Evolutionary conservation across 352 stramenopile genomes (phyloP), one percentile per base, ranked within the genome.

Genomic region (Phytophthora litchii): DNA sequence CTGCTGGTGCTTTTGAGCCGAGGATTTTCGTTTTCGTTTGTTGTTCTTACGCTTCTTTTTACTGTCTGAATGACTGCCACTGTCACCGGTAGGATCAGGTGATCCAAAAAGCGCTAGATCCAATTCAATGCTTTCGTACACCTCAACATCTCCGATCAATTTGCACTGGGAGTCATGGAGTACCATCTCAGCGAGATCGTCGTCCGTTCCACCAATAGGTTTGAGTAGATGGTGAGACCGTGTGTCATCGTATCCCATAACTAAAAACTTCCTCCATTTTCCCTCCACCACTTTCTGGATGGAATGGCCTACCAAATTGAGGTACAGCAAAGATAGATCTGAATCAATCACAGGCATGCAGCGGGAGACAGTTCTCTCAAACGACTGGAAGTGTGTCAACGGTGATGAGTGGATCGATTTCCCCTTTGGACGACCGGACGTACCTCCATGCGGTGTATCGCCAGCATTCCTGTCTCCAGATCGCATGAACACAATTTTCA

Each of bases 321-420:
- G 61, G 16, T 92, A 91, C 27, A 91, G 68, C 48, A 71, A 38
- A 5, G 67, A 74, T 23, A 92, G 52, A 49, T 80, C 78, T 10
- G 48, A 19, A 46, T 93, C 78, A 3, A 76, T 47, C 3, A 90
- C 69, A 34, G 78, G 64, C 50, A 91, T 73, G 25, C 70, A 88
- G 2, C 82, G 78, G 23, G 80, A 85, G 32, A 95, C 68, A 0
- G 80, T 91, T 50, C 83, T 76, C 46, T 95, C 86, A 63, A 95
- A 92, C n/a, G 83, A 92, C 59, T 92, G 83, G n/a, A 92, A 95
- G 34, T 91, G 76, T 3, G 83, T 91, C 36, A 95, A 60, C 6
- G 86, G 78, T 4, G 83, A 92, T n/a, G 78, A 70, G 17, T 91
- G 73, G 13, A 94, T 88, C 14, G 77, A 72, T 40, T 83, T 72